Conservation (phyloP, 108 stramenopile genomes). For the Fistulifera pelliculosa region DNA sequence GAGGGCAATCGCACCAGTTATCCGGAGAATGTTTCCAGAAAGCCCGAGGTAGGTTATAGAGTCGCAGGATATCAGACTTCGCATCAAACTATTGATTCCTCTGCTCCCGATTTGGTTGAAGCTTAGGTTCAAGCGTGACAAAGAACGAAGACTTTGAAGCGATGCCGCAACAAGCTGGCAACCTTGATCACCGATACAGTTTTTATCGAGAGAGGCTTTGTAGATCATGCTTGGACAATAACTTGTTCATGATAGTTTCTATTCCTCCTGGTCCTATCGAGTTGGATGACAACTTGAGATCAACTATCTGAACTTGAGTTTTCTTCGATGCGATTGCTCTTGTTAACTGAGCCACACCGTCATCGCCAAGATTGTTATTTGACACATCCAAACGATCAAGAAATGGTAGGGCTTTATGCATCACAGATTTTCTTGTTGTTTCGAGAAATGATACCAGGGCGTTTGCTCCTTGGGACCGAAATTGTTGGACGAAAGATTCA, state of each 20-base stretch:
- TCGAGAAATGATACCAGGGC: constrained; percentile 58
- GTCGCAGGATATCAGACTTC: constrained; percentile 71
- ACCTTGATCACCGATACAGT: constrained; percentile 80
- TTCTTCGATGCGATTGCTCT: constrained; percentile 57
- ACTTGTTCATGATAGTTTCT: constrained; percentile 80
- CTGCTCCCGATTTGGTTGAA: constrained; percentile 84
- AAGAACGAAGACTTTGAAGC: constrained; percentile 58
- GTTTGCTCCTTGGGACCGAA: constrained; percentile 46
- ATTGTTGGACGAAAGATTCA: constrained; percentile 63
- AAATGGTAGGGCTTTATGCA: constrained; percentile 47
- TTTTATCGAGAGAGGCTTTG: constrained; percentile 75
- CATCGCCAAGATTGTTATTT: constrained; percentile 76
- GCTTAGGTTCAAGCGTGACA: constrained; percentile 59
- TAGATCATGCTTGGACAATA: constrained; percentile 63
- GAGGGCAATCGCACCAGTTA: constrained; percentile 80
- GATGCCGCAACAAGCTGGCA: constrained; percentile 86
- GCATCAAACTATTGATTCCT: constrained; percentile 77
- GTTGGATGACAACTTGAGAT: constrained; percentile 63
- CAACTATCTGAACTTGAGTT: constrained; percentile 40
- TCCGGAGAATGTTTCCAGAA: constrained; percentile 75
- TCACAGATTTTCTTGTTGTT: constrained; percentile 5
- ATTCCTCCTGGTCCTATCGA: constrained; percentile 58
- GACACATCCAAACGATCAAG: constrained; percentile 73
- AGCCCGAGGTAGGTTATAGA: constrained; percentile 71
- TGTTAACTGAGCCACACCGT: constrained; percentile 60